Conservation (phyloP, 495 filamentous ascomycete genomes). For the Umbilicaria muhlenbergii region DNA sequence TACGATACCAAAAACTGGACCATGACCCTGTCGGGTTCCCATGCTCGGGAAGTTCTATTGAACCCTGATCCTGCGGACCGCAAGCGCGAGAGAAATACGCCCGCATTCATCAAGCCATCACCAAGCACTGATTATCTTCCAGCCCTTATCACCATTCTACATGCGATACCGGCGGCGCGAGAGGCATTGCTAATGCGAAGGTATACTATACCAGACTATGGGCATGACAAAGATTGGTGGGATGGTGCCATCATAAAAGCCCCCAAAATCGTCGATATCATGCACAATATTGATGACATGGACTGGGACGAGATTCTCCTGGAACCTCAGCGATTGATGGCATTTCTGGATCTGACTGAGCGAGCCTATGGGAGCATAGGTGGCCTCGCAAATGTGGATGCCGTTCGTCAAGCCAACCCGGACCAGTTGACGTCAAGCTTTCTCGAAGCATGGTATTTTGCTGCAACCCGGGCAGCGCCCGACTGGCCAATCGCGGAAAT, state of each 20-base stretch:
- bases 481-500: slow-evolving; percentile 1
- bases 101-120: slow-evolving; percentile 59
- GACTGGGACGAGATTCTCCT: slow-evolving; percentile 33
- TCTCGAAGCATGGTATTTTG: slow-evolving; percentile 10
- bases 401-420: slow-evolving; percentile 14
- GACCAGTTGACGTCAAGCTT: slow-evolving; percentile 12
- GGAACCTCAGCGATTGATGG: slow-evolving; percentile 60
- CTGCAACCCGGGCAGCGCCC: slow-evolving; percentile 18
- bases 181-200: slow-evolving; percentile 50
- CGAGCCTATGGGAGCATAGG: slow-evolving; percentile 73
- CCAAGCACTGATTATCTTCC: slow-evolving; percentile 44
- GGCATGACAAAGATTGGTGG: slow-evolving; percentile 70
- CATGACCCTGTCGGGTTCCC: slow-evolving; percentile 43
- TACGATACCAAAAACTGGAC: slow-evolving; percentile 67
- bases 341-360: slow-evolving; percentile 64
- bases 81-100: slow-evolving; percentile 38
- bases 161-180: slow-evolving; percentile 66
- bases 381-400: slow-evolving; percentile 29
- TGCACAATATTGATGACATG: slow-evolving; percentile 22
- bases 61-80: slow-evolving; percentile 46
- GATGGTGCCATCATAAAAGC: slow-evolving; percentile 48
- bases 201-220: slow-evolving; percentile 42
- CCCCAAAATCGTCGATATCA: slow-evolving; percentile 39
- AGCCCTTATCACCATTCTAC: slow-evolving; percentile 60
- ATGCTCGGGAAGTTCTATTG: slow-evolving; percentile 40